Percentiles rank a stretch among this genome's conserved stretches.
phyloP scores from a whole-genome alignment of 345 rosid genomes.

The Citrus glauca region DNA sequence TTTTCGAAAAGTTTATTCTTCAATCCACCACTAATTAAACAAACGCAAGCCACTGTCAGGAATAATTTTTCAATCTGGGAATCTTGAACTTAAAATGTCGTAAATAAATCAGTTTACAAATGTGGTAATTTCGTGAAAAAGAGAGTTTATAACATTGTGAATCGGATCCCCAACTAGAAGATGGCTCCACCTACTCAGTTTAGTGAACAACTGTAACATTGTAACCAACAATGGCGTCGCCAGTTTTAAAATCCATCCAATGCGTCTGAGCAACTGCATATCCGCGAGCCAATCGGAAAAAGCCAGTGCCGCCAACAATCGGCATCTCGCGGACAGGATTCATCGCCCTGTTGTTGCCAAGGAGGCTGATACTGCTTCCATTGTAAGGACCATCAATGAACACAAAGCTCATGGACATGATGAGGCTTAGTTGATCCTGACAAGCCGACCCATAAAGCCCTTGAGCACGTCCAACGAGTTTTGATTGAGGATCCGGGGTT shows the following conservation, averaged over 20 bases:
- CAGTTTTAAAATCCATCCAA: not conserved
- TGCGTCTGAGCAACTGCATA: conserved; percentile 19
- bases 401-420: conserved; percentile 9
- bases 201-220: conserved; percentile 13
- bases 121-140: no score
- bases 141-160: no score
- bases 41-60: no score
- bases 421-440: not conserved
- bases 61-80: no score
- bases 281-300: conserved; percentile 26
- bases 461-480: conserved; percentile 1
- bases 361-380: conserved; percentile 4
- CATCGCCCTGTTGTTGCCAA: conserved; percentile 1
- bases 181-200: no score
- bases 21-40: not conserved
- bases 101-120: no score
- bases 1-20: no score
- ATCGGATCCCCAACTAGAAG: no score
- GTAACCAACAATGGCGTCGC: conserved; percentile 30
- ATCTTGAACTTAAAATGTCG: no score
- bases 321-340: conserved; percentile 17
- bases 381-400: not conserved
- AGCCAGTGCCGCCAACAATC: conserved; percentile 22
- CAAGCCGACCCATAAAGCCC: conserved; percentile 6
- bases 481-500: conserved; percentile 1